Conservation (phyloP, 164 flowering plant genomes). For the Liquidambar formosana region DNA sequence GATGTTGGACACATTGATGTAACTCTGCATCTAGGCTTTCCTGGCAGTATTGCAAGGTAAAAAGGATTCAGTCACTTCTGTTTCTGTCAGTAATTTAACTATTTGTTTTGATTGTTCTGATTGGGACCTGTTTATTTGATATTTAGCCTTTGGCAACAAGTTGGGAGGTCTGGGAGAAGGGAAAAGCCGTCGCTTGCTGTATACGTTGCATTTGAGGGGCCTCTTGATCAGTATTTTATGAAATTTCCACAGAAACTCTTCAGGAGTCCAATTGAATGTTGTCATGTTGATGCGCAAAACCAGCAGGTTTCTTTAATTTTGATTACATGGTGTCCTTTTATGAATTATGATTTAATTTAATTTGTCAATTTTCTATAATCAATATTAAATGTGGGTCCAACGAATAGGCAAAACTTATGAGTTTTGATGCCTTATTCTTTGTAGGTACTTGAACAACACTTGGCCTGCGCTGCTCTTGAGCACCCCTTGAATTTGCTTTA, state of each 20-base stretch:
- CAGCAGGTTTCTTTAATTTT: constrained; percentile 51
- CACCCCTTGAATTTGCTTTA: constrained; percentile 68
- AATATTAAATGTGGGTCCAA: background rate
- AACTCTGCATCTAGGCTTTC: constrained; percentile 95
- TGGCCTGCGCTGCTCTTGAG: constrained; percentile 83
- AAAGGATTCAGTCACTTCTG: background rate
- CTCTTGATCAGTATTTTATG: constrained; percentile 95
- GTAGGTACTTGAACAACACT: constrained; percentile 88
- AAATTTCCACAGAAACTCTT: constrained; percentile 84
- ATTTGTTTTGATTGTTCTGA: constrained; percentile 1
- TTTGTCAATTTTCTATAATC: background rate
- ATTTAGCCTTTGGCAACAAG: constrained; percentile 95
- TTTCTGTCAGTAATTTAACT: background rate
- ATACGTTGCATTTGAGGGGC: constrained; percentile 92
- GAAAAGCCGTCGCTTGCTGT: constrained; percentile 81
- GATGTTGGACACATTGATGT: constrained; percentile 97
- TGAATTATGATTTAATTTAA: background rate
- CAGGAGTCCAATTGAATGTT: constrained; percentile 77
- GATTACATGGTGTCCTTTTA: background rate
- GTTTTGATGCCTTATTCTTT: constrained; percentile 10
- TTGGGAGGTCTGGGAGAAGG: constrained; percentile 96
- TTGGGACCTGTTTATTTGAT: constrained; percentile 14
- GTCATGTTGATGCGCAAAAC: constrained; percentile 80
- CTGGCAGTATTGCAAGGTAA: constrained; percentile 96
- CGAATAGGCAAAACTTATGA: background rate